Conservation (phyloP, 2,329 filamentous ascomycete genomes). For the Orbilia brochopaga region DNA sequence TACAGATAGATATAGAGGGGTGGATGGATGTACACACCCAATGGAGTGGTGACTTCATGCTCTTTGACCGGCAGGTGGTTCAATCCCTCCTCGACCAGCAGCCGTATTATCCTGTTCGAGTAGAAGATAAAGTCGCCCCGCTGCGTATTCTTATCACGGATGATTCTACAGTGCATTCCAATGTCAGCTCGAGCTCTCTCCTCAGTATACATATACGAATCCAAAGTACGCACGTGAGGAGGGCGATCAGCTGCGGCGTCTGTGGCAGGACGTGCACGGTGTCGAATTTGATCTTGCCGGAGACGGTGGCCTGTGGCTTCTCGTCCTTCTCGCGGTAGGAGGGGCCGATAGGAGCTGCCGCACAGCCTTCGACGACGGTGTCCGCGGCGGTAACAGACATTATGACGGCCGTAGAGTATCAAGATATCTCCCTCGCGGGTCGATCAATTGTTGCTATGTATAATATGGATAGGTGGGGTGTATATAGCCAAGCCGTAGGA, state of each 20-base stretch:
- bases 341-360: constrained; percentile 54
- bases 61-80: constrained; percentile 94
- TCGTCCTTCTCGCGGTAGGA: constrained; percentile 53
- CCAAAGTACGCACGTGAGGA: constrained; percentile 81
- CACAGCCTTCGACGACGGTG: constrained; percentile 40
- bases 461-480: too few species aligned
- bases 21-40: constrained; percentile 63
- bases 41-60: constrained; percentile 86
- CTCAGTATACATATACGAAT: background rate
- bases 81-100: constrained; percentile 93
- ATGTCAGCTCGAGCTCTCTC: background rate
- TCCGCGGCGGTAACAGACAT: constrained; percentile 43
- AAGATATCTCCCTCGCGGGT: too few species aligned
- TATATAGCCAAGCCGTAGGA: too few species aligned
- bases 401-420: constrained; percentile 1
- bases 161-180: constrained; percentile 70
- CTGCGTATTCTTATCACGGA: constrained; percentile 85
- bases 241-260: constrained; percentile 93
- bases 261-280: constrained; percentile 91
- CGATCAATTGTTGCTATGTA: too few species aligned
- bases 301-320: constrained; percentile 64
- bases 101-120: constrained; percentile 94
- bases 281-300: constrained; percentile 76
- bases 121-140: constrained; percentile 99
- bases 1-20: background rate